These are phyloP conservation scores for Rhododendron molle DNA, from an alignment of 148 eudicot species.

Conservation along the genomic window DNA sequence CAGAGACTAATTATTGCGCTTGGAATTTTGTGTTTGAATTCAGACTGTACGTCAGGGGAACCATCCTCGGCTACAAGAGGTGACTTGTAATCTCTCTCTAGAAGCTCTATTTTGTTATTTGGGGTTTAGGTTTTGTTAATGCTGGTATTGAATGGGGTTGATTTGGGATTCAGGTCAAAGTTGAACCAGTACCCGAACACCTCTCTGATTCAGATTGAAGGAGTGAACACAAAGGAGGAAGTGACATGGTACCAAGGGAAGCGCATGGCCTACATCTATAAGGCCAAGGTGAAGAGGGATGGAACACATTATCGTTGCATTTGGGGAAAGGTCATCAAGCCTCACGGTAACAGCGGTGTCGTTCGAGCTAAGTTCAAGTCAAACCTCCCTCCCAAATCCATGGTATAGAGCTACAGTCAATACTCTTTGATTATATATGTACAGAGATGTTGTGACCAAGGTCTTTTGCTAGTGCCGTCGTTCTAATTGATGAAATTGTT, in stretches of 20 bases:
- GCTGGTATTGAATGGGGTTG: not conserved
- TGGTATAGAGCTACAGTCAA: conserved; percentile 19
- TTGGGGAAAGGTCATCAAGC: conserved; percentile 49
- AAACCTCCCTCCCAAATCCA: conserved; percentile 47
- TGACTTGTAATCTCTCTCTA: conserved; percentile 2
- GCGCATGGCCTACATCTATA: conserved; percentile 40
- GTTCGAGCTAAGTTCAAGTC: conserved; percentile 51
- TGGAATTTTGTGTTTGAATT: not conserved
- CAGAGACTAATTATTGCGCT: not conserved
- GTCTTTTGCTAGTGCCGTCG: not conserved
- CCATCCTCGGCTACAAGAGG: conserved; percentile 80
- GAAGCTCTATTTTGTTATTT: not conserved
- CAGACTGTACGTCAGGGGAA: conserved; percentile 43
- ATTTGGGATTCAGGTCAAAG: conserved; percentile 19
- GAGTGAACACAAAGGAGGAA: conserved; percentile 38
- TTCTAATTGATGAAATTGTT: not conserved
- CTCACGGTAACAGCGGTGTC: conserved; percentile 49
- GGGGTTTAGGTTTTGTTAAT: not conserved
- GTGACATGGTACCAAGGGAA: conserved; percentile 43
- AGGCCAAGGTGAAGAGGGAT: conserved; percentile 44
- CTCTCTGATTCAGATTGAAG: conserved; percentile 30
- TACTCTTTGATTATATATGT: not conserved
- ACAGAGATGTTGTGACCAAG: not conserved
- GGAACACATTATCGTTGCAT: conserved; percentile 46
- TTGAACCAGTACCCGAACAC: conserved; percentile 39